Evolutionary conservation across 305 asterid genomes (phyloP).

Genomic region (Salvia sclarea): DNA sequence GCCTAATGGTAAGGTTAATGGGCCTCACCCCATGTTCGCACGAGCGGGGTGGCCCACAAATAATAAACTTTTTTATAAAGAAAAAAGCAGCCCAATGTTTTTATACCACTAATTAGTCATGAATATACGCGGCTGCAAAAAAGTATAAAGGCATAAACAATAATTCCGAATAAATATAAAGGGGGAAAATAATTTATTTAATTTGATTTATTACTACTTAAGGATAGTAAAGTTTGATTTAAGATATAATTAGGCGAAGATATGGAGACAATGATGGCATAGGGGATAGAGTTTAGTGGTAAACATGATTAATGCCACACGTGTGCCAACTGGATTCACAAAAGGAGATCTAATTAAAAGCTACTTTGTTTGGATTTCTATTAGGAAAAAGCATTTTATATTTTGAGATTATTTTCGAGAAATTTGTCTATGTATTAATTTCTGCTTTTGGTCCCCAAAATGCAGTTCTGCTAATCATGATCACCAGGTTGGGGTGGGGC

Average conservation of each 20-base stretch:
- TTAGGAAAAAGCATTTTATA: background rate
- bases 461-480: constrained; percentile 46
- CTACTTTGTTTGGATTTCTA: constrained; percentile 23
- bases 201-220: background rate
- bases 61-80: constrained; percentile 29
- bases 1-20: constrained; percentile 39
- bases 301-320: constrained; percentile 70
- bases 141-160: constrained; percentile 13
- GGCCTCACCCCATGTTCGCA: constrained; percentile 71
- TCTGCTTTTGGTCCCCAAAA: constrained; percentile 46
- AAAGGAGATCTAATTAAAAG: constrained; percentile 35
- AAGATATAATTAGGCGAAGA: constrained; percentile 28
- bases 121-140: constrained; percentile 32
- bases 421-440: constrained; percentile 1
- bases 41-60: constrained; percentile 76
- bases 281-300: constrained; percentile 59
- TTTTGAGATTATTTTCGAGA: background rate
- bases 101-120: constrained; percentile 25
- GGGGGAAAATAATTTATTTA: background rate
- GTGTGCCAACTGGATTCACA: constrained; percentile 76
- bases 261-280: constrained; percentile 57
- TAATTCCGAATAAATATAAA: constrained; percentile 8
- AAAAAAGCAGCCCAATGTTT: constrained; percentile 39
- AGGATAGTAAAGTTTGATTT: constrained; percentile 6
- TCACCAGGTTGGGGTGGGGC: constrained; percentile 28